Evolutionary conservation across 2,329 filamentous ascomycete species (phyloP).

Genomic region (Diplodia scrobiculata): DNA sequence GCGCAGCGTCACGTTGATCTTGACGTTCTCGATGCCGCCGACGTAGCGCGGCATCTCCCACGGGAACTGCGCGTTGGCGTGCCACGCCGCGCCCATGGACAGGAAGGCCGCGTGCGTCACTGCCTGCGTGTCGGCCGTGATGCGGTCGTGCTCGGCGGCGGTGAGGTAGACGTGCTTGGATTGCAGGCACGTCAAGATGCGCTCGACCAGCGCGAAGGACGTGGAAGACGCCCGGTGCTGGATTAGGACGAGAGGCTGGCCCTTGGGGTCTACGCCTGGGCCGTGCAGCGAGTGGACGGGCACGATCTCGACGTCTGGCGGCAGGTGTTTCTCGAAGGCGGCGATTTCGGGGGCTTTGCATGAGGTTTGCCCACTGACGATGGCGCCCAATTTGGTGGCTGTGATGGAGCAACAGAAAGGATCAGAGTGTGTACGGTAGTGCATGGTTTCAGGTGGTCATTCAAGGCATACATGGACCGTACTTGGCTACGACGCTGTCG

Average conservation of each 20-base stretch:
- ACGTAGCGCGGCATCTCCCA: conserved; percentile 97
- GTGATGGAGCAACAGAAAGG: conserved; percentile 28
- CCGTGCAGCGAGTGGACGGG: conserved; percentile 97
- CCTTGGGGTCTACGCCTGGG: conserved; percentile 81
- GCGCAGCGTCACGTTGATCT: conserved; percentile 95
- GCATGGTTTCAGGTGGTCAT: conserved; percentile 17
- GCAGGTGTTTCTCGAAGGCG: conserved; percentile 87
- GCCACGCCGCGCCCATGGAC: conserved; percentile 96
- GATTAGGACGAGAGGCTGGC: conserved; percentile 89
- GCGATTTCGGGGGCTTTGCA: conserved; percentile 96
- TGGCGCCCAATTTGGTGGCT: conserved; percentile 94
- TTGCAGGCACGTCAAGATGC: conserved; percentile 76
- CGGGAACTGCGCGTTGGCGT: conserved; percentile 90
- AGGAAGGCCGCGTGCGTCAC: conserved; percentile 97
- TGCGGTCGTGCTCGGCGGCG: conserved; percentile 86
- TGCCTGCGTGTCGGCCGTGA: conserved; percentile 96
- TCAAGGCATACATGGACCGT: conserved; percentile 78
- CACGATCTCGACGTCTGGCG: conserved; percentile 85
- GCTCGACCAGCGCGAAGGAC: conserved; percentile 76
- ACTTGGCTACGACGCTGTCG: conserved; percentile 80
- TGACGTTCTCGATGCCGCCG: conserved; percentile 97
- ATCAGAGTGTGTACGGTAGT: conserved; percentile 21
- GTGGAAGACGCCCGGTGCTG: conserved; percentile 82
- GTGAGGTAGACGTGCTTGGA: conserved; percentile 87
- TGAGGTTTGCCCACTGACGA: conserved; percentile 95